phyloP scores from a whole-genome alignment of 2,329 filamentous ascomycete genomes.

The Penicillium sp. region DNA sequence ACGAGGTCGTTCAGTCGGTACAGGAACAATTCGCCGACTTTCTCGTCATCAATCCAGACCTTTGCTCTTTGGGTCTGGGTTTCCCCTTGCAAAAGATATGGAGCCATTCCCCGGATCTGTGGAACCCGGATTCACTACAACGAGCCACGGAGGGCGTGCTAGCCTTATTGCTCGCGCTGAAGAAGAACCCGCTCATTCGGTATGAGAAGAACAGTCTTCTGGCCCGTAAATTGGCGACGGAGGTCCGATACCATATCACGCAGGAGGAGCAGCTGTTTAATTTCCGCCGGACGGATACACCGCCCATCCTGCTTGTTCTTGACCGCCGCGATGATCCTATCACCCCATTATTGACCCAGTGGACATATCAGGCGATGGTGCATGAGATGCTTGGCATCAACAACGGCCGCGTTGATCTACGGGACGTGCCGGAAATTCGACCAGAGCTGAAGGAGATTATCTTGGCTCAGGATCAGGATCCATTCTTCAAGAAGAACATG shows the following conservation, averaged over 20 bases:
- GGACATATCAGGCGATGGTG: conserved; percentile 99
- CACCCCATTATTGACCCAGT: conserved; percentile 90
- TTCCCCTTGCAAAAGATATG: conserved; percentile 75
- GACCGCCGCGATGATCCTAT: conserved; percentile 93
- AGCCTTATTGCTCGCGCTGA: conserved; percentile 79
- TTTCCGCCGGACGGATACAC: conserved; percentile 90
- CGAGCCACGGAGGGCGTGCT: conserved; percentile 83
- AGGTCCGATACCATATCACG: conserved; percentile 87
- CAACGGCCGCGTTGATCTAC: conserved; percentile 90
- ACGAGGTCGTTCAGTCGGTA: conserved; percentile 90
- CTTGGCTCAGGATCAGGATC: conserved; percentile 92
- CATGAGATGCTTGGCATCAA: conserved; percentile 91
- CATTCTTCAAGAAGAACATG: conserved; percentile 99
- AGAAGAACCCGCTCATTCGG: conserved; percentile 93
- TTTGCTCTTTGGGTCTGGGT: conserved; percentile 76
- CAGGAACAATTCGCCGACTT: conserved; percentile 98
- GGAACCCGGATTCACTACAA: conserved; percentile 86
- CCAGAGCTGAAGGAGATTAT: conserved; percentile 93
- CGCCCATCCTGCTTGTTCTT: conserved; percentile 84
- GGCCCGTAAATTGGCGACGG: conserved; percentile 88
- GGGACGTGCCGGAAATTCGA: conserved; percentile 76
- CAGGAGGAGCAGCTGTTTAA: conserved; percentile 97
- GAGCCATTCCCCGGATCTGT: conserved; percentile 77
- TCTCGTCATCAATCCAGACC: conserved; percentile 88
- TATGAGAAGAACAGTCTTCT: conserved; percentile 89